Conservation (phyloP, 371 early-diverging fungal genomes). For the Mortierella sp. region DNA sequence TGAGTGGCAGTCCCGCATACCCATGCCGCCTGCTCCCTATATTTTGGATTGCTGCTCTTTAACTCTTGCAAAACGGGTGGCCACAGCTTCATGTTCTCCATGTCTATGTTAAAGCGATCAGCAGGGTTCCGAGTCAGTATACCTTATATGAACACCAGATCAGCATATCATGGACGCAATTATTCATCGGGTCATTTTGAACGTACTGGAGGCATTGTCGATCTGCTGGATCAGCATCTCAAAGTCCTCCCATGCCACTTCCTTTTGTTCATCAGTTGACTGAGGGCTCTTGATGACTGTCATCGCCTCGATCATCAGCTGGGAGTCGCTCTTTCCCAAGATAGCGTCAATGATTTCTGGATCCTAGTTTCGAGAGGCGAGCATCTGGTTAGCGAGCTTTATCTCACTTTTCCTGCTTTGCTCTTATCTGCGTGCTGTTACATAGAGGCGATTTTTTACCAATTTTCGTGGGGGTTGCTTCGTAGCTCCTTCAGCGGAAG, state of each 20-base stretch:
- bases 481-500: conserved; percentile 59
- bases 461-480: conserved; percentile 25
- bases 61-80: conserved; percentile 74
- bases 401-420: too few relatives aligned
- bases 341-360: conserved; percentile 90
- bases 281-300: conserved; percentile 67
- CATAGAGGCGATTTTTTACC: conserved; percentile 7
- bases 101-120: conserved; percentile 55
- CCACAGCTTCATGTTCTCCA: conserved; percentile 92
- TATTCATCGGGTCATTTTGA: too few relatives aligned
- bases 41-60: conserved; percentile 59
- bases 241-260: conserved; percentile 89
- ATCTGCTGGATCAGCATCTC: conserved; percentile 95
- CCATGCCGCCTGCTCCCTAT: conserved; percentile 88
- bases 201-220: conserved; percentile 92
- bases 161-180: too few relatives aligned
- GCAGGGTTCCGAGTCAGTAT: background rate
- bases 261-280: conserved; percentile 73
- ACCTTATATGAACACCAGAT: background rate
- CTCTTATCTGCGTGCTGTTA: too few relatives aligned
- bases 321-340: conserved; percentile 91
- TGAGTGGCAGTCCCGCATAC: conserved; percentile 93
- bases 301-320: conserved; percentile 85
- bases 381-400: background rate
- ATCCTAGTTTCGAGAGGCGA: conserved; percentile 58